Base-by-base conservation (phyloP, 1,284 basidiomycete species). In the Tylopilus sp. region DNA sequence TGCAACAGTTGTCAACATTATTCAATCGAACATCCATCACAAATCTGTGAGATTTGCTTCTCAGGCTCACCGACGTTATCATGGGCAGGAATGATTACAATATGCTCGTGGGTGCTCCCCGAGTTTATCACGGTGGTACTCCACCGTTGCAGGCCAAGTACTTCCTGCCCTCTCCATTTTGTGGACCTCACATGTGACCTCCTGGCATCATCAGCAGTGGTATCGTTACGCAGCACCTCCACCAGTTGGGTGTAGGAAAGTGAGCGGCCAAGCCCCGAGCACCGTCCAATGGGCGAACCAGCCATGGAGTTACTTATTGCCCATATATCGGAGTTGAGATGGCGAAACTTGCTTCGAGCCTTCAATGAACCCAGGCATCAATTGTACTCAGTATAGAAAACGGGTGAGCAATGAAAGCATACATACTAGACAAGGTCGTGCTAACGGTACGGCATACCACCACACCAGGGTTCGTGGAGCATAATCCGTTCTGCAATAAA, bases 351-450 rank as follows among this genome's bases (percentile, higher is more conserved):
- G 82, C 82, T 74, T 87, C 86, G 2, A n/a, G n/a, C n/a, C n/a
- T n/a, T n/a, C n/a, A n/a, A 85, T 81, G 64, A 86, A 84, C 80
- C 79, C 58, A 33, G 39, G 13, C 39, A 18, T 4, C 16, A 39
- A 33, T 47, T n/a, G 22, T 49, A 22, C 22, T 49, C 47, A 49
- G 47, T 24, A 8, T 24, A 24, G 47, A 12, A n/a, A 49, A n/a
- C n/a, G 47, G 47, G n/a, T 24, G 6, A 24, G 22, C n/a, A 24
- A 24, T 4, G 9, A 13, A 8, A 32, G 47, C 61, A 9, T 4
- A 81, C 86, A 89, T 88, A 71, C 86, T 87, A 70, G 88, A 89
- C 52, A 88, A 57, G 3, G 86, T 85, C 0, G 86, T 84, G 58
- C 85, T 87, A 52, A 89, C 85, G 0, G 87, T 87, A 24, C 86